Base-by-base conservation (phyloP, 139 green algal species). In the Closterium sp. region DNA sequence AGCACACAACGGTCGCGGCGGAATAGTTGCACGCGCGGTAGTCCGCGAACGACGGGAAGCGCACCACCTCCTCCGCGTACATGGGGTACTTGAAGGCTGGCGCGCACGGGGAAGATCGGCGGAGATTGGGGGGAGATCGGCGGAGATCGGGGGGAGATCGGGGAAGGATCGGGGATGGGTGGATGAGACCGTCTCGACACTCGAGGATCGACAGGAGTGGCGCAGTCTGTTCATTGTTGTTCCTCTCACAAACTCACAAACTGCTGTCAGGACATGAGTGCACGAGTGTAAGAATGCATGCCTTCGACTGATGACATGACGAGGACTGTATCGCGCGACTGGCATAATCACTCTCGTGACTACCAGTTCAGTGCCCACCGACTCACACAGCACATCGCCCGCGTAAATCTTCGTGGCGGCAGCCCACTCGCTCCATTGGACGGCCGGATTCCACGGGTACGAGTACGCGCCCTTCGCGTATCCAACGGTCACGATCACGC, bases 11-110 rank as follows among this genome's bases (percentile, higher is more conserved):
- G 85, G 28, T 87, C 28, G 85, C 85, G 85, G 28, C 28, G 6
- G n/a, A 10, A 10, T 87, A 87, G 85, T 87, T 87, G 85, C 85
- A 87, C 85, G 85, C n/a, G 28, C 85, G 85, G 28, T 31, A 87
- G 85, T 87, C 85, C 85, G n/a, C 28, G 85, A 32, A 87, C 85
- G 85, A 32, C 85, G n/a, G 85, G 28, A 87, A 87, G n/a, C 28
- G 85, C 28, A 32, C n/a, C 85, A 87, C 85, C 85, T 87, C 28
- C 85, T 30, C 85, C 85, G 85, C 85, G 28, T 32, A 87, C 28
- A 30, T 30, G 28, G 85, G 85, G 85, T 87, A 87, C 28, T 31
- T 30, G 28, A 87, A 87, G 10, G 28, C 85, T 87, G 85, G 28
- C 21, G 28, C 79, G 24, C 79, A 86, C 5, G 38, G 38, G 62